phyloP scores from a whole-genome alignment of 2,329 filamentous ascomycete species.

The Aspergillus candidus region DNA sequence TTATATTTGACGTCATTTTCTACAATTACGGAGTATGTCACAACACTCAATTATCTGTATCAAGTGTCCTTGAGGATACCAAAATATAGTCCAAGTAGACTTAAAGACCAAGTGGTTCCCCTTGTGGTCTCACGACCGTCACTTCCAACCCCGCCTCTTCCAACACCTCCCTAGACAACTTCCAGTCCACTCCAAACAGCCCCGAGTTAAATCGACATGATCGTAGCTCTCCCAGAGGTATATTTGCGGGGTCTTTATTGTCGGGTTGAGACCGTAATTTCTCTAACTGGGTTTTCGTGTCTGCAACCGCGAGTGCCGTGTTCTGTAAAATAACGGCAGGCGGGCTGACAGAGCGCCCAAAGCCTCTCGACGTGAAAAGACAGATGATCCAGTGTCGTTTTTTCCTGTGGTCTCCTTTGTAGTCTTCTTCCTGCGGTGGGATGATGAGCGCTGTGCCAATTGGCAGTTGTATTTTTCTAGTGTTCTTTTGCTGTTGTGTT shows the following conservation, averaged over 20 bases:
- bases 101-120: slow-evolving; percentile 6
- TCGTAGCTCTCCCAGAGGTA: slow-evolving; percentile 32
- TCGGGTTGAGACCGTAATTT: slow-evolving; percentile 13
- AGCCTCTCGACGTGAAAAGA: slow-evolving; percentile 50
- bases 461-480: slow-evolving; percentile 19
- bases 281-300: slow-evolving; percentile 43
- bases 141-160: slow-evolving; percentile 32
- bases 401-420: slow-evolving; percentile 2
- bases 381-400: slow-evolving; percentile 52
- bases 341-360: slow-evolving; percentile 38
- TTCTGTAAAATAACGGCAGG: slow-evolving; percentile 43
- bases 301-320: slow-evolving; percentile 44
- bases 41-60: too few species aligned
- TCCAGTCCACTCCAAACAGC: slow-evolving; percentile 52
- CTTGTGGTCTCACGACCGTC: slow-evolving; percentile 27
- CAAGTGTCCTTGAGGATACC: too few species aligned
- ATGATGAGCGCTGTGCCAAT: slow-evolving; percentile 50
- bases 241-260: too few species aligned
- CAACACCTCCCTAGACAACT: slow-evolving; percentile 42
- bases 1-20: background rate
- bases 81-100: background rate
- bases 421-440: slow-evolving; percentile 40
- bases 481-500: background rate
- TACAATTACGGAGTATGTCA: background rate
- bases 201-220: slow-evolving; percentile 55